Evolutionary conservation across 192 early-diverging fungal species (phyloP), one percentile per base, ranked within the genome.

Genomic region (Coemansia sp.): DNA sequence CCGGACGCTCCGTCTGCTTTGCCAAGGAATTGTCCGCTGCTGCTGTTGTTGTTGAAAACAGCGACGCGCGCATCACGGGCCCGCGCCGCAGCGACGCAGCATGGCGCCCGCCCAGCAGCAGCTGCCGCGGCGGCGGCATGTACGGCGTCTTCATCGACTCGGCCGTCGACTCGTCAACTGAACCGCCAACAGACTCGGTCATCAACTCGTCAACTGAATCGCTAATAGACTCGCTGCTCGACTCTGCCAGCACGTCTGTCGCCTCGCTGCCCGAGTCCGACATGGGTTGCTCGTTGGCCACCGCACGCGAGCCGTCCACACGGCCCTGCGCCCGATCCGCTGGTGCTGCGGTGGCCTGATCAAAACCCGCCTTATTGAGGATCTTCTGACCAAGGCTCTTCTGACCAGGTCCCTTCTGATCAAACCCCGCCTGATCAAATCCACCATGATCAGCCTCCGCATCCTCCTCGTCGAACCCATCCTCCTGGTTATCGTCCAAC

Each of bases 401-500:
- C n/a, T n/a, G n/a, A n/a, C n/a, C n/a, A n/a, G n/a, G n/a, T n/a
- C n/a, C n/a, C n/a, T n/a, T n/a, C n/a, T n/a, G n/a, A n/a, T n/a
- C n/a, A n/a, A n/a, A n/a, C n/a, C 18, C n/a, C 43, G 43, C 2
- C 43, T 44, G 19, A n/a, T 44, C 43, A 8, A 44, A 0, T 18
- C n/a, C 35, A 40, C 12, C n/a, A 40, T 28, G 28, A 60, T 30
- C 27, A 19, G 19, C 53, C 11, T 18, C 60, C 11, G 60, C 48
- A 22, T 60, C 77, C 7, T 69, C 71, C 12, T 69, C 71, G 7
- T 62, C 71, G 8, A 86, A 83, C 8, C 86, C 87, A 18, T 84
- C 77, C 19, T 84, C 84, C 21, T 86, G 82, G 22, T 86, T 86
- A 42, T 89, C 86, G 35, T 83, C 82, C 55, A 95, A 65, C 9